Base-by-base conservation (phyloP, 345 rosid species). In the Lenwebbia sp. region DNA sequence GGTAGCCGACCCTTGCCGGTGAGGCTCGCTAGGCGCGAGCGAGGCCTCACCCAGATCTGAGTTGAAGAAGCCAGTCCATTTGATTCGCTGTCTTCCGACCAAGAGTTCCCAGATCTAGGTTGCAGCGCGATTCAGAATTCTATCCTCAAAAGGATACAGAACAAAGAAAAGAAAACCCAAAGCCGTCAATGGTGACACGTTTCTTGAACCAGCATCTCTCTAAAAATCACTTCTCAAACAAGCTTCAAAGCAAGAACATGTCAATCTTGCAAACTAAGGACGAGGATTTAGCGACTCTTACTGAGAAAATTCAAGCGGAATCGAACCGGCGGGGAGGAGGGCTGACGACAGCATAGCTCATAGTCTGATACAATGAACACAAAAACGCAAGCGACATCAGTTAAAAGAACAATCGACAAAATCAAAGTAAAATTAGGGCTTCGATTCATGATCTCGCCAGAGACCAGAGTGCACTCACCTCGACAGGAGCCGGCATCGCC, bases 51-150 rank as follows among this genome's bases (percentile, higher is more conserved):
- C 47, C 9, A 44, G 47, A 44, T 44, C 47, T 44, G 47, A 44
- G 47, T 44, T 44, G 47, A 44, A 44, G 8, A 44, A 44, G 5
- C 99, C 99, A 96, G 10, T 96, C 99, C 98, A 95, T 96, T 62
- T 89, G 88, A 70, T 86, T 88, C 86, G 37, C 22, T 86, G 90
- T 56, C 89, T 90, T 86, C 87, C 88, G 83, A 74, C 89, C 78
- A 37, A 83, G 85, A 51, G 86, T 33, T 82, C 90, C 49, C 92
- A 14, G 86, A 47, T 84, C 85, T 81, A 83, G 55, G 83, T 40
- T 22, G 37, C 56, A 82, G 50, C 11, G 13, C 26, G 6, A 8
- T 28, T 28, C 19, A 54, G 75, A 23, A 62, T 41, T 40, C 49
- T 52, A 19, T 54, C 17, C 51, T 47, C 37, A 23, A 13, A 41